phyloP scores from a whole-genome alignment of 768 basidiomycete genomes.

The Lentinula sp. region DNA sequence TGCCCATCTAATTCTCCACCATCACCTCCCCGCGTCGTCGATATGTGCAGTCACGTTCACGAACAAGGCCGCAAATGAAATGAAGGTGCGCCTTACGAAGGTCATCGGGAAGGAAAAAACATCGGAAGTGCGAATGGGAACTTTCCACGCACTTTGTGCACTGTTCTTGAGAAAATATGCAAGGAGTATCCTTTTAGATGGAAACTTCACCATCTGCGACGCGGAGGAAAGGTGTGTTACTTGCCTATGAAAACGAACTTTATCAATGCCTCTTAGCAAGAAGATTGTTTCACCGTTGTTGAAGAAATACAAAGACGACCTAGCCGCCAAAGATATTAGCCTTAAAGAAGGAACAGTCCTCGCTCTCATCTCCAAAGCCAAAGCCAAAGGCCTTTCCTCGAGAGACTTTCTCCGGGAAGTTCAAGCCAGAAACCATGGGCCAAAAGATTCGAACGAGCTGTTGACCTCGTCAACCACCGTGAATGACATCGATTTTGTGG shows the following conservation, averaged over 20 bases:
- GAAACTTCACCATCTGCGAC: constrained; percentile 81
- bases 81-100: constrained; percentile 62
- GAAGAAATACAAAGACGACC: constrained; percentile 45
- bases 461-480: neutral
- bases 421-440: constrained; percentile 12
- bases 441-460: constrained; percentile 8
- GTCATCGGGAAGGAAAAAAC: constrained; percentile 60
- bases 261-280: constrained; percentile 39
- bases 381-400: constrained; percentile 57
- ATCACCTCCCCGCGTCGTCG: constrained; percentile 43
- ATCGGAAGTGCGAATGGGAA: constrained; percentile 58
- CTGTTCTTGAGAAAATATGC: constrained; percentile 65
- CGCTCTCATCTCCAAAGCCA: constrained; percentile 70
- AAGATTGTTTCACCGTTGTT: constrained; percentile 57
- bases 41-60: constrained; percentile 86
- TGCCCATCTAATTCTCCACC: constrained; percentile 54
- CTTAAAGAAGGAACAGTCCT: constrained; percentile 51
- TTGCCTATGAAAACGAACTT: neutral
- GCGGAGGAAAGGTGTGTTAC: constrained; percentile 63
- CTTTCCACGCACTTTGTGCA: constrained; percentile 75
- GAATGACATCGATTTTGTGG: constrained; percentile 30
- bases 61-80: constrained; percentile 87
- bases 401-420: constrained; percentile 30
- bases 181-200: constrained; percentile 46
- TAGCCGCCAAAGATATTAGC: constrained; percentile 39